phyloP scores from a whole-genome alignment of 2,329 filamentous ascomycete genomes.

The Xylaria sp. region DNA sequence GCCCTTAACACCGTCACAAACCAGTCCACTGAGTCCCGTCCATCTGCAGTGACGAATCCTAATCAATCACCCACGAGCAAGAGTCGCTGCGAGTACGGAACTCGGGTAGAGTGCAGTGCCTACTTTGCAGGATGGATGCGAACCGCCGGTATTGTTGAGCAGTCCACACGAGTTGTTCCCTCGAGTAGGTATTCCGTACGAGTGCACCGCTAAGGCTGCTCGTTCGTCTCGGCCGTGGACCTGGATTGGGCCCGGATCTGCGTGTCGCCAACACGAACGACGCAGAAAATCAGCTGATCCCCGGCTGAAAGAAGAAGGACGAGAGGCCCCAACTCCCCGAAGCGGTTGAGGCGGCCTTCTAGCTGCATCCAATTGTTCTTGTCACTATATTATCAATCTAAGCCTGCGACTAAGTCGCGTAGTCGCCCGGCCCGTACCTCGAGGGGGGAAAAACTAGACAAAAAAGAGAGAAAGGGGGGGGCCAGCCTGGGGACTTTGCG shows the following conservation, averaged over 20 bases:
- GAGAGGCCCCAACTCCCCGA: not conserved
- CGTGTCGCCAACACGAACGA: conserved; percentile 7
- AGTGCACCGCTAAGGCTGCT: not conserved
- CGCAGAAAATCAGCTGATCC: conserved; percentile 14
- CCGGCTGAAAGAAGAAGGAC: not conserved
- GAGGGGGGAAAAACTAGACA: not conserved
- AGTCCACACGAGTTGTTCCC: no score
- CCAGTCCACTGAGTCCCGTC: not conserved
- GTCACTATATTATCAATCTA: not conserved
- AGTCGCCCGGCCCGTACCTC: not conserved
- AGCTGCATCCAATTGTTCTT: not conserved
- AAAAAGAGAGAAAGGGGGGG: no score
- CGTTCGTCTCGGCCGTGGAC: conserved; percentile 3
- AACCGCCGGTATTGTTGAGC: not conserved
- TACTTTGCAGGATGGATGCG: not conserved
- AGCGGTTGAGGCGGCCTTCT: not conserved
- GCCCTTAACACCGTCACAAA: conserved; percentile 9
- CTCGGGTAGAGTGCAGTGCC: no score
- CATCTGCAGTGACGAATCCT: conserved; percentile 9
- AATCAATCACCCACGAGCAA: not conserved
- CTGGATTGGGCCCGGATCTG: not conserved
- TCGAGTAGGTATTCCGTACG: no score
- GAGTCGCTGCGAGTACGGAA: no score
- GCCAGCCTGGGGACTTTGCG: no score
- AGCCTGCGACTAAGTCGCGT: not conserved